Evolutionary conservation across 352 stramenopile genomes (phyloP), one percentile per base, ranked within the genome.

Genomic region (Phytopythium sindhum): DNA sequence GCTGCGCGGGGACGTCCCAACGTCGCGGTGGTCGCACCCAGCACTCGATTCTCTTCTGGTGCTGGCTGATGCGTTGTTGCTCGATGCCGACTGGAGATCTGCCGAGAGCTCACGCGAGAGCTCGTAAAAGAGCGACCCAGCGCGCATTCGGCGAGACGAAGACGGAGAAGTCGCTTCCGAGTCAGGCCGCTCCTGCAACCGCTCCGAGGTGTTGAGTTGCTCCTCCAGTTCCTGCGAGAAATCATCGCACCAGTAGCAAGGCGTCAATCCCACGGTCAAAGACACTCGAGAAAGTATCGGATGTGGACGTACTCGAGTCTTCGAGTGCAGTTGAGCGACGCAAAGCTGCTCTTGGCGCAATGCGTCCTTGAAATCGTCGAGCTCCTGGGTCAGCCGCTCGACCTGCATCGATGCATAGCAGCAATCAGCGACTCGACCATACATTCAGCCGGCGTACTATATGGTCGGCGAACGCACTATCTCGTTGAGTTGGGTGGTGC

Each of bases 101-200:
- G 61, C 62, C 31, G 72, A 66, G 5, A 82, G 48, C 33, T 85
- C 71, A 33, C 69, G 66, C 14, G 76, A 69, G 5, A 85, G 69
- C 64, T 85, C 76, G 29, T 67, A 81, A 54, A 85, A 85, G 19
- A 85, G 65, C 44, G 76, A 85, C 0, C 74, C 76, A 14, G 39
- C 64, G 2, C 66, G 72, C 10, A 84, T 63, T 1, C 60, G 63
- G 9, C 54, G 54, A 9, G 54, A 26, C 4, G 67, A 64, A 12
- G 50, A 57, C 5, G 59, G 52, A 5, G 57, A 66, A 4, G 35
- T 56, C 28, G 57, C 35, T 17, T n/a, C 26, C 26, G 33, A 23
- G 8, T 24, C 21, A 1, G 61, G 60, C 0, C n/a, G 44, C 12
- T 64, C 53, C 37, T 60, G 19, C 33, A 31, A 11, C 50, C 51